A percentile compares a stretch with the other conserved stretches of the same genome.
Evolutionary conservation across 2,329 filamentous ascomycete species (phyloP).

Genomic region (Massarina eburnea): DNA sequence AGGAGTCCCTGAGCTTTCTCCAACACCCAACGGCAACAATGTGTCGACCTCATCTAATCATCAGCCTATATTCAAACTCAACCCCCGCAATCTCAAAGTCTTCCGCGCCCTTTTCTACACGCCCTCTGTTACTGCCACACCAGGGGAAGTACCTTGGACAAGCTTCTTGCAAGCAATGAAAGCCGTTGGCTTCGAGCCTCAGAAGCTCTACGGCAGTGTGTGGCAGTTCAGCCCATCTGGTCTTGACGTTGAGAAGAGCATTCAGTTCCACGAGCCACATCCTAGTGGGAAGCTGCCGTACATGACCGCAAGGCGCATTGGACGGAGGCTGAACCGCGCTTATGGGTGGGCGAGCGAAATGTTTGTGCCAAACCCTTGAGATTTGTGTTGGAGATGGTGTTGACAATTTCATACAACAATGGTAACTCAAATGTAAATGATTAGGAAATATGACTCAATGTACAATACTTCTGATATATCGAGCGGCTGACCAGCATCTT

Average conservation of each 20-base stretch:
- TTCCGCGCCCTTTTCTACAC: constrained; percentile 4
- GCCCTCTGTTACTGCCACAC: constrained; percentile 12
- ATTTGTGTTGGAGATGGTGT: too few species aligned
- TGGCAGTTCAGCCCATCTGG: constrained; percentile 59
- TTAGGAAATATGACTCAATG: too few species aligned
- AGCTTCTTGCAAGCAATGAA: constrained; percentile 59
- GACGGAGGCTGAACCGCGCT: constrained; percentile 51
- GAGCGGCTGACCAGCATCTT: too few species aligned
- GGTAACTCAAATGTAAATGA: too few species aligned
- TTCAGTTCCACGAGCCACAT: constrained; percentile 61
- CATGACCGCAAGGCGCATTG: constrained; percentile 49
- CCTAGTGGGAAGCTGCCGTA: constrained; percentile 56
- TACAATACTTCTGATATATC: too few species aligned
- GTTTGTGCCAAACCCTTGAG: constrained; percentile 3
- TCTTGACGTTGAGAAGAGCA: constrained; percentile 39
- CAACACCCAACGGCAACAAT: not conserved
- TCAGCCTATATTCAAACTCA: constrained; percentile 1
- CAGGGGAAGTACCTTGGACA: constrained; percentile 56
- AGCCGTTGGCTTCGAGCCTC: constrained; percentile 52
- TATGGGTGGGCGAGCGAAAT: constrained; percentile 51
- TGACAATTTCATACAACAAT: too few species aligned
- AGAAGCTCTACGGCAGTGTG: constrained; percentile 63
- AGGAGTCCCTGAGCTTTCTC: not conserved
- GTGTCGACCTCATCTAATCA: not conserved
- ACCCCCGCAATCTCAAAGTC: constrained; percentile 3